Percentiles rank a stretch among this genome's conserved stretches.
Evolutionary conservation across 768 basidiomycete genomes (phyloP).

Genomic region (Lentinula detonsa): DNA sequence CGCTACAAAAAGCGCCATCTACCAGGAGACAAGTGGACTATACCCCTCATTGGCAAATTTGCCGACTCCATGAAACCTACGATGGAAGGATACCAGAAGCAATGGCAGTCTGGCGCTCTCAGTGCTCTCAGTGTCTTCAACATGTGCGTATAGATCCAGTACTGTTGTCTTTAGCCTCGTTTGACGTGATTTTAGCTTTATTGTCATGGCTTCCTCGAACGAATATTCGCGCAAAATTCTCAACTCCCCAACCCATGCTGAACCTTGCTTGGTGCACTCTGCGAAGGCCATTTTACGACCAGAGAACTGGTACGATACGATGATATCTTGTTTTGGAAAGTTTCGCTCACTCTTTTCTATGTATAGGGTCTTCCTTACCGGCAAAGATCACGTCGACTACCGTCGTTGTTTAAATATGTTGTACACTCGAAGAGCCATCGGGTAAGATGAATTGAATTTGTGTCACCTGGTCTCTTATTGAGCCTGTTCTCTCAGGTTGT

Average conservation of each 20-base stretch:
- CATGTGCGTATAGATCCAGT: conserved; percentile 54
- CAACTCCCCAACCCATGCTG: conserved; percentile 88
- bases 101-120: conserved; percentile 88
- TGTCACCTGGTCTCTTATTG: conserved; percentile 1
- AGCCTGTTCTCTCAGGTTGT: conserved; percentile 46
- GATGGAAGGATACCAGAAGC: conserved; percentile 85
- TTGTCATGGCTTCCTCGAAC: conserved; percentile 96
- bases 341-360: not conserved
- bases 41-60: conserved; percentile 97
- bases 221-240: conserved; percentile 92
- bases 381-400: conserved; percentile 91
- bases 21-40: conserved; percentile 88
- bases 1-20: conserved; percentile 84
- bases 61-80: conserved; percentile 88
- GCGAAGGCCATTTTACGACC: conserved; percentile 81
- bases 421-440: conserved; percentile 64
- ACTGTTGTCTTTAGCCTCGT: not conserved
- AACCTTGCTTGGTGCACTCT: conserved; percentile 90
- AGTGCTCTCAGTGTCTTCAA: conserved; percentile 95
- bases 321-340: not conserved
- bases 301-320: conserved; percentile 70
- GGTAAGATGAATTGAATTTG: conserved; percentile 13
- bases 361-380: conserved; percentile 92
- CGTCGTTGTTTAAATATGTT: conserved; percentile 85
- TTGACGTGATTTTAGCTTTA: conserved; percentile 60